Conservation (phyloP, 768 basidiomycete species). For the Dentipellis fragilis region DNA sequence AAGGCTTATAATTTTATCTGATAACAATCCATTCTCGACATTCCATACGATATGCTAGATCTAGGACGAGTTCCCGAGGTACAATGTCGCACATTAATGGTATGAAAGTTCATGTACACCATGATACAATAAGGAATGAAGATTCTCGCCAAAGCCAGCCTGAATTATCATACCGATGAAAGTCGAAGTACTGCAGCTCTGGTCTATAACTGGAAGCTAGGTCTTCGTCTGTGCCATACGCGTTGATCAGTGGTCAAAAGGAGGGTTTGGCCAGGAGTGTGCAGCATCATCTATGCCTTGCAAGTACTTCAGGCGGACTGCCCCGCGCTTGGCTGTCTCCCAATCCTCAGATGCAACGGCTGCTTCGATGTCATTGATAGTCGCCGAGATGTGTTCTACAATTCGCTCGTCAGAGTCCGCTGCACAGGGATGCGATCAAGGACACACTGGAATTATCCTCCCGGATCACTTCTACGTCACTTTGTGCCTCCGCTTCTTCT, state of each 20-base stretch:
- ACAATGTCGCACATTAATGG: too few species aligned
- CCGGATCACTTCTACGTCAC: slow-evolving; percentile 40
- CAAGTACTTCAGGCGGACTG: slow-evolving; percentile 69
- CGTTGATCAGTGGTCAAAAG: slow-evolving; percentile 17
- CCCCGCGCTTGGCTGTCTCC: slow-evolving; percentile 41
- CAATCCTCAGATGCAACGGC: slow-evolving; percentile 47
- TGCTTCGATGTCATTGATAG: slow-evolving; percentile 34
- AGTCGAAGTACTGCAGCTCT: too few species aligned
- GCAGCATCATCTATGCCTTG: slow-evolving; percentile 50
- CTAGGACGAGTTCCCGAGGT: too few species aligned
- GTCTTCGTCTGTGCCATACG: too few species aligned
- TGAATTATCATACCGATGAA: too few species aligned
- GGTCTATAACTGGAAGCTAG: too few species aligned
- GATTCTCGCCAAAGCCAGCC: too few species aligned
- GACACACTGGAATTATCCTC: slow-evolving; percentile 46
- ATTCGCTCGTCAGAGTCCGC: neutral
- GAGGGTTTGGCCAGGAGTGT: slow-evolving; percentile 21
- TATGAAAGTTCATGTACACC: too few species aligned
- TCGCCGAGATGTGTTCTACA: slow-evolving; percentile 42
- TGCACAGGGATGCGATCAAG: neutral
- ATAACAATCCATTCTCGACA: too few species aligned
- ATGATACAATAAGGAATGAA: too few species aligned
- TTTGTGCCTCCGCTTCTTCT: slow-evolving; percentile 45
- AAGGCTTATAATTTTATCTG: too few species aligned
- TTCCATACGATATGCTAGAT: too few species aligned